These are phyloP conservation scores for Berkeleyomyces basicola DNA, from an alignment of 2,329 filamentous ascomycete genomes.

Conservation along the genomic window DNA sequence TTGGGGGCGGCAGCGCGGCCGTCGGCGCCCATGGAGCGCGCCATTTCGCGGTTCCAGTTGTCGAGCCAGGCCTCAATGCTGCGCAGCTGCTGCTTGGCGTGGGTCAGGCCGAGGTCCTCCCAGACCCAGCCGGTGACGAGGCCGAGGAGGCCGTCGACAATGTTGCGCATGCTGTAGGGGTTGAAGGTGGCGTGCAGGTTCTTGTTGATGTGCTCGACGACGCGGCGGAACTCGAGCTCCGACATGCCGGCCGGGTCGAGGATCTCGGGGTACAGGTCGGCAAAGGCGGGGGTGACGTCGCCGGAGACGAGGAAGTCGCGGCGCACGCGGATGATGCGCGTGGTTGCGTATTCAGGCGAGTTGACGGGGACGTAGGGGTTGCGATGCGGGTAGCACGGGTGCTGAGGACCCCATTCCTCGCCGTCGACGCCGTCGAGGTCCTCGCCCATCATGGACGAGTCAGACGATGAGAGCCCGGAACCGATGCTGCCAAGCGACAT, in stretches of 20 bases:
- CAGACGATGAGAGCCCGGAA: conserved; percentile 32
- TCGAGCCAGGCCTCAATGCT: conserved; percentile 68
- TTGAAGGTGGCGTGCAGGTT: conserved; percentile 63
- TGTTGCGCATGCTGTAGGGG: conserved; percentile 59
- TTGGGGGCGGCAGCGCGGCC: conserved; percentile 42
- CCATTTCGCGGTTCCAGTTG: conserved; percentile 65
- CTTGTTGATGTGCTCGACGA: conserved; percentile 69
- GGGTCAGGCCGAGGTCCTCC: conserved; percentile 73
- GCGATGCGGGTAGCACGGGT: conserved; percentile 85
- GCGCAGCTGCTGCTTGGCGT: conserved; percentile 53
- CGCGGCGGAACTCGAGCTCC: conserved; percentile 69
- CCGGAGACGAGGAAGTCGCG: conserved; percentile 84
- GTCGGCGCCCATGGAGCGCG: conserved; percentile 34
- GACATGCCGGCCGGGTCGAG: conserved; percentile 66
- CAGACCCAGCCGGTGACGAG: conserved; percentile 82
- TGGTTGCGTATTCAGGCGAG: conserved; percentile 57
- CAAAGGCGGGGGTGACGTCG: conserved; percentile 83
- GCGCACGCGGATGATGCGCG: conserved; percentile 78
- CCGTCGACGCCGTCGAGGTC: conserved; percentile 50
- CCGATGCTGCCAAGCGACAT: conserved; percentile 36
- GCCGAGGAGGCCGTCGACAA: conserved; percentile 64
- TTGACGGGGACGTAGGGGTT: conserved; percentile 77
- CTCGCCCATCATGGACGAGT: conserved; percentile 46
- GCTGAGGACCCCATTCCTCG: conserved; percentile 78
- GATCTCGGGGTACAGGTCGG: conserved; percentile 91